These are phyloP conservation scores for Phaffomyces antillensis DNA, from an alignment of 805 yeast genomes.

Conservation along the genomic window DNA sequence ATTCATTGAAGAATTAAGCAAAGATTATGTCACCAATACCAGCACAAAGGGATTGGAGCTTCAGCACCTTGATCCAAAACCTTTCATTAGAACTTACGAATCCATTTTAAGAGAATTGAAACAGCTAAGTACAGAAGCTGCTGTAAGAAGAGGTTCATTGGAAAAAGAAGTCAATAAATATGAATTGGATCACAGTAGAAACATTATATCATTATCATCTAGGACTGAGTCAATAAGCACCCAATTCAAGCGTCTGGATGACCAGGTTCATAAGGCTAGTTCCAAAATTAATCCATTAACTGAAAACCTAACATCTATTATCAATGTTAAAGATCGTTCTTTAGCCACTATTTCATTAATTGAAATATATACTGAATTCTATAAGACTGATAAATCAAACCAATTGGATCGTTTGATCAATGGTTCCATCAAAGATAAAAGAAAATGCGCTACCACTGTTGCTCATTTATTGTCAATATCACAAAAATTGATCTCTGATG, in stretches of 20 bases:
- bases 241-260: slow-evolving; percentile 45
- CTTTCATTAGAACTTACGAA: slow-evolving; percentile 90
- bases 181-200: slow-evolving; percentile 62
- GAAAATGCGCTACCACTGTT: slow-evolving; percentile 62
- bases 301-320: slow-evolving; percentile 56
- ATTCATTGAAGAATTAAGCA: slow-evolving; percentile 72
- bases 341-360: slow-evolving; percentile 65
- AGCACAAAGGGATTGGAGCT: slow-evolving; percentile 16
- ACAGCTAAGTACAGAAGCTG: slow-evolving; percentile 50
- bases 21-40: slow-evolving; percentile 50
- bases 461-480: slow-evolving; percentile 61
- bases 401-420: slow-evolving; percentile 54
- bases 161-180: slow-evolving; percentile 50
- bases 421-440: slow-evolving; percentile 45
- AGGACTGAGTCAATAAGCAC: slow-evolving; percentile 38
- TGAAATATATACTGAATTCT: slow-evolving; percentile 70
- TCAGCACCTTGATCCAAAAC: slow-evolving; percentile 69
- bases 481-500: slow-evolving; percentile 51
- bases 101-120: slow-evolving; percentile 70
- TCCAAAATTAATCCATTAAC: slow-evolving; percentile 63
- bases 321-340: slow-evolving; percentile 68
- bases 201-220: slow-evolving; percentile 48
- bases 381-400: slow-evolving; percentile 36
- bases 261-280: slow-evolving; percentile 48
- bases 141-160: slow-evolving; percentile 39